A percentile compares a stretch with the other conserved stretches of the same genome.
phyloP scores from a whole-genome alignment of 306 rosid genomes.

The Glycyrrhiza uralensis region DNA sequence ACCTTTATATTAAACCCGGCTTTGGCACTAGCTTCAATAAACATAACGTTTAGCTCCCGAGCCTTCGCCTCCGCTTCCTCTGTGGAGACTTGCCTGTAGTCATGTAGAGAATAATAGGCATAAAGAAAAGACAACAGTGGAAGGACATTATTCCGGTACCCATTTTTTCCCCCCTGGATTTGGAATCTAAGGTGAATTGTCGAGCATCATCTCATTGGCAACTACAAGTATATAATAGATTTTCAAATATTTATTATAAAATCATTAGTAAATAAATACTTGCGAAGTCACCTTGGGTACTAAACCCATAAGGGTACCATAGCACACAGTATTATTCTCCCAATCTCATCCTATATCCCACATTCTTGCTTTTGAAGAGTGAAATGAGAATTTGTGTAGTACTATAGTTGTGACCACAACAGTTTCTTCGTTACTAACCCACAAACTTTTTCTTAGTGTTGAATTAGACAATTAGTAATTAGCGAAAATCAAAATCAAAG shows the following conservation, averaged over 20 bases:
- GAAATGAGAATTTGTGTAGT: not conserved
- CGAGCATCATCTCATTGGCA: not conserved
- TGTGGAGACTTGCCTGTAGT: slow-evolving; percentile 75
- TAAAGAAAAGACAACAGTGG: slow-evolving; percentile 16
- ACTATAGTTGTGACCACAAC: not conserved
- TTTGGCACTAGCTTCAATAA: slow-evolving; percentile 90
- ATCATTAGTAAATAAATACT: not conserved
- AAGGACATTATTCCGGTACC: not conserved
- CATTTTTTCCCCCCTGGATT: not conserved
- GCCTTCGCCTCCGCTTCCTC: slow-evolving; percentile 91
- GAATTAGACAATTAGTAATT: not conserved
- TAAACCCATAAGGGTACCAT: not conserved
- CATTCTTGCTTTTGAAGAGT: slow-evolving; percentile 3
- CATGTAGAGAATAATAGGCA: slow-evolving; percentile 26
- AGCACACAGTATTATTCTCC: not conserved
- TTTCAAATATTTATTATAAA: not conserved
- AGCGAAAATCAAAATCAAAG: not conserved
- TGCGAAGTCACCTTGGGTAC: not conserved
- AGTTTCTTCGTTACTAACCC: not conserved
- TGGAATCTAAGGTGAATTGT: not conserved
- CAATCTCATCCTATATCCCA: not conserved
- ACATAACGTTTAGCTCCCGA: slow-evolving; percentile 76
- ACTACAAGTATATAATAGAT: not conserved
- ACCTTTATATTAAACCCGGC: slow-evolving; percentile 94
- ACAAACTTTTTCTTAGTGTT: not conserved